A percentile compares a stretch with the other conserved stretches of the same genome.
Conservation (phyloP, 495 filamentous ascomycete genomes). For the Trichoderma virens region DNA sequence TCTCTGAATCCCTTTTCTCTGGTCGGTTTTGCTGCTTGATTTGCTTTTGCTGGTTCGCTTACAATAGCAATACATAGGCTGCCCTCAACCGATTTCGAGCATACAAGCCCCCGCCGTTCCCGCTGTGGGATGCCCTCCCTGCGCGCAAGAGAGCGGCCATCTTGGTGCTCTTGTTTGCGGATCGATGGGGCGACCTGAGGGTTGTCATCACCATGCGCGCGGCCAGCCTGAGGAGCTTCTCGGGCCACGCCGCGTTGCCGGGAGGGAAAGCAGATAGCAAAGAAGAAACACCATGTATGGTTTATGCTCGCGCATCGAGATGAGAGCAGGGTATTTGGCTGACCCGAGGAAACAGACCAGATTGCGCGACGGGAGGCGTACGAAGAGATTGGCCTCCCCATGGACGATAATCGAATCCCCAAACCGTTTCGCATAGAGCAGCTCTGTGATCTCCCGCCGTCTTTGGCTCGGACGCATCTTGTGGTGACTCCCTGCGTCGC, state of each 20-base stretch:
- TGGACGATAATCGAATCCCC: conserved; percentile 53
- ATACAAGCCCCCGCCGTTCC: conserved; percentile 53
- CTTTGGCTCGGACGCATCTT: conserved; percentile 71
- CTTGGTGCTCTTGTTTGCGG: conserved; percentile 76
- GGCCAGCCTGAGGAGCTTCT: conserved; percentile 57
- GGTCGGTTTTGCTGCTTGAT: conserved; percentile 25
- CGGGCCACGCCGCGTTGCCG: conserved; percentile 79
- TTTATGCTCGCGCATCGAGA: background rate
- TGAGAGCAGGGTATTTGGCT: background rate
- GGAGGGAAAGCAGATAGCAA: conserved; percentile 57
- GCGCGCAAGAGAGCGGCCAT: conserved; percentile 72
- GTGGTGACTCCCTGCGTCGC: conserved; percentile 82
- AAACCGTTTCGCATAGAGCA: conserved; percentile 71
- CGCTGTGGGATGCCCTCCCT: conserved; percentile 52
- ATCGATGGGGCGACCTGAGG: conserved; percentile 63
- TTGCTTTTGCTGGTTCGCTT: background rate
- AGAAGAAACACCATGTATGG: conserved; percentile 41
- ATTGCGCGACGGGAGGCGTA: conserved; percentile 81
- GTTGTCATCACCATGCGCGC: conserved; percentile 86
- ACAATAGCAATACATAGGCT: conserved; percentile 39
- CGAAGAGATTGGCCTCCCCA: conserved; percentile 84
- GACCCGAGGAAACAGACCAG: conserved; percentile 44
- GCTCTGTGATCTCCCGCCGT: conserved; percentile 72
- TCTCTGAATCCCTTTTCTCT: conserved; percentile 47
- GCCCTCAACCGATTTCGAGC: conserved; percentile 69